A percentile compares a stretch with the other conserved stretches of the same genome.
Evolutionary conservation across 225 moss, liverwort and hornwort genomes (phyloP).

Genomic region (Climacium dendroides): DNA sequence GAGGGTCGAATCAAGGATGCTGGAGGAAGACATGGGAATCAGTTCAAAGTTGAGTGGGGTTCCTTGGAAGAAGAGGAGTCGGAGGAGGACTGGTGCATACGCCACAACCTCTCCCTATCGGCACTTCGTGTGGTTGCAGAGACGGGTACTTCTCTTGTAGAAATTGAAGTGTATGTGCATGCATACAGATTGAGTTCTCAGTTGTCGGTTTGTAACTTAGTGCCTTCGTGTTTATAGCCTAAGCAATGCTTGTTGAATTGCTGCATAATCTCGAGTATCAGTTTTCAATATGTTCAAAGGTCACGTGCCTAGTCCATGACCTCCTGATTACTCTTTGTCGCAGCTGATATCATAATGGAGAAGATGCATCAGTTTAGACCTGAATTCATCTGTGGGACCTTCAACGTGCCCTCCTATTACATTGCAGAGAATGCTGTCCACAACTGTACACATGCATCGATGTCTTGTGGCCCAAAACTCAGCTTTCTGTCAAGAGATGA

Average conservation of each 20-base stretch:
- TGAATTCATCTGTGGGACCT: slow-evolving; percentile 25
- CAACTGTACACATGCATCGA: background rate
- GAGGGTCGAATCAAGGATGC: slow-evolving; percentile 4
- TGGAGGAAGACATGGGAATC: background rate
- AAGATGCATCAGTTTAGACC: slow-evolving; percentile 56
- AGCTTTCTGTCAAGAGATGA: slow-evolving; percentile 2
- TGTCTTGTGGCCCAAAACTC: background rate
- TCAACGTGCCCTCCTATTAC: slow-evolving; percentile 28
- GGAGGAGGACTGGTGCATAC: slow-evolving; percentile 46
- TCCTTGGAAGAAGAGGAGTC: slow-evolving; percentile 11
- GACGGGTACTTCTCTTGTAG: slow-evolving; percentile 22
- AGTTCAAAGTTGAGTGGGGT: background rate
- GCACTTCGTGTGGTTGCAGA: slow-evolving; percentile 39
- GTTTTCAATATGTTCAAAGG: background rate
- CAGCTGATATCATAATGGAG: slow-evolving; percentile 53
- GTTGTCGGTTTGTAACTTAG: background rate
- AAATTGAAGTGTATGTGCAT: background rate
- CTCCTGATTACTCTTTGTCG: background rate
- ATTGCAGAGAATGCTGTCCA: slow-evolving; percentile 3
- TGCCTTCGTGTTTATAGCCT: background rate
- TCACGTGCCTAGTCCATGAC: background rate
- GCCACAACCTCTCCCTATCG: slow-evolving; percentile 29
- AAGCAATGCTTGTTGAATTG: background rate
- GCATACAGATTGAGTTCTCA: background rate
- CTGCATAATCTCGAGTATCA: background rate